Conservation (phyloP, 1,284 basidiomycete species). For the Ceratobasidium sp. region DNA sequence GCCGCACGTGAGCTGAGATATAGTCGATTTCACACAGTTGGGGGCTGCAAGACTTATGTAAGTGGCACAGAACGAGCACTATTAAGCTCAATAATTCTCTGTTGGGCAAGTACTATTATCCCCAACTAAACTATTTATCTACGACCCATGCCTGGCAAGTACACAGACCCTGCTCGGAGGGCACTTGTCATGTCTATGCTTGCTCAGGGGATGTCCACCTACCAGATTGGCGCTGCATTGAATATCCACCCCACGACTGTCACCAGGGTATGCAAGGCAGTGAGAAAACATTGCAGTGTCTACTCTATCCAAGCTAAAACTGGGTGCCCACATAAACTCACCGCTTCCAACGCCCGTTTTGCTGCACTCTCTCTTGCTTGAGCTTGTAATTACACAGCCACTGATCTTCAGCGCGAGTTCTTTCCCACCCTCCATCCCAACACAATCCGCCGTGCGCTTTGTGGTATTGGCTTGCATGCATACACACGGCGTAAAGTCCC, state of each 20-base stretch:
- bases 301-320: background rate
- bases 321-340: background rate
- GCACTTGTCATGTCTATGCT: conserved; percentile 12
- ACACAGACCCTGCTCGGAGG: too few relatives aligned
- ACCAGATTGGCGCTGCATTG: background rate
- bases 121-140: too few relatives aligned
- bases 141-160: conserved; percentile 1
- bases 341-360: conserved; percentile 16
- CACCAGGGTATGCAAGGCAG: background rate
- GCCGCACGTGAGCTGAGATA: too few relatives aligned
- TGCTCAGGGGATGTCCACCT: background rate
- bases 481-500: background rate
- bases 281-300: background rate
- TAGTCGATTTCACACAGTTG: too few relatives aligned
- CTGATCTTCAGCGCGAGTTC: conserved; percentile 10
- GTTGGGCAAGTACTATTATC: too few relatives aligned
- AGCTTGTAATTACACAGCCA: background rate
- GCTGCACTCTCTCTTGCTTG: background rate
- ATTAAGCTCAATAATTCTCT: too few relatives aligned
- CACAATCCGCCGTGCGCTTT: background rate
- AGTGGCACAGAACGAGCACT: too few relatives aligned
- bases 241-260: conserved; percentile 4
- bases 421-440: conserved; percentile 7
- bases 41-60: too few relatives aligned
- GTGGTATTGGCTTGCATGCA: background rate